Percentiles rank a stretch among this genome's conserved stretches.
These are phyloP conservation scores for Candida oleophila DNA, from an alignment of 805 yeast species.

Conservation along the genomic window DNA sequence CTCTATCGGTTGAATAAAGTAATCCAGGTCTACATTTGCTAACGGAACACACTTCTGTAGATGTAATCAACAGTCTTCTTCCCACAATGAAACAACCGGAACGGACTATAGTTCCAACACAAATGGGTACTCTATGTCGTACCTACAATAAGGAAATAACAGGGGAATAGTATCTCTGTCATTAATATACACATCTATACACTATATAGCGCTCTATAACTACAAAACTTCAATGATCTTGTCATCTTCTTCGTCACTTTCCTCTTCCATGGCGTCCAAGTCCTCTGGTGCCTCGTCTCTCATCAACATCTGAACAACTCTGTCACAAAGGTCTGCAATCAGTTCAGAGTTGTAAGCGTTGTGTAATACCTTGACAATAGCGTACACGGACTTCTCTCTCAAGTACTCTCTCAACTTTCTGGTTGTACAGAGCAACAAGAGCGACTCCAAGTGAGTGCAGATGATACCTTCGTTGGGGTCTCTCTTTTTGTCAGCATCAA, in stretches of 20 bases:
- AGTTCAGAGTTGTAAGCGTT: slow-evolving; percentile 43
- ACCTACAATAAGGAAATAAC: too few relatives aligned
- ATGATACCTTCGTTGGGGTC: slow-evolving; percentile 70
- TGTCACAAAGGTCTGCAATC: slow-evolving; percentile 71
- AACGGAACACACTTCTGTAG: too few relatives aligned
- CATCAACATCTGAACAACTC: slow-evolving; percentile 86
- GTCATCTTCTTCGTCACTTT: slow-evolving; percentile 48
- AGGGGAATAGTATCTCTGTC: background rate
- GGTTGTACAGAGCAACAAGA: slow-evolving; percentile 78
- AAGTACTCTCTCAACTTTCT: slow-evolving; percentile 69
- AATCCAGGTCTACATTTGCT: too few relatives aligned
- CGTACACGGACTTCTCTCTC: slow-evolving; percentile 81
- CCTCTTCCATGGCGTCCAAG: slow-evolving; percentile 34
- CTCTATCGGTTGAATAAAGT: too few relatives aligned
- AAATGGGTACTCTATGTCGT: too few relatives aligned
- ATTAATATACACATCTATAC: background rate
- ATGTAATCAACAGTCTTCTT: too few relatives aligned
- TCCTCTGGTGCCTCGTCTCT: slow-evolving; percentile 72
- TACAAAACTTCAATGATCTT: slow-evolving; percentile 53
- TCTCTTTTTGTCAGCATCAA: slow-evolving; percentile 71
- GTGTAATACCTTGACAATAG: slow-evolving; percentile 83
- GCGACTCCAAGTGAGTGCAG: slow-evolving; percentile 73
- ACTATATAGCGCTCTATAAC: too few relatives aligned
- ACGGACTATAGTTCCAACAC: too few relatives aligned
- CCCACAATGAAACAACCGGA: too few relatives aligned